phyloP scores from a whole-genome alignment of 495 filamentous ascomycete genomes.

The Stereocaulon alpinum region DNA sequence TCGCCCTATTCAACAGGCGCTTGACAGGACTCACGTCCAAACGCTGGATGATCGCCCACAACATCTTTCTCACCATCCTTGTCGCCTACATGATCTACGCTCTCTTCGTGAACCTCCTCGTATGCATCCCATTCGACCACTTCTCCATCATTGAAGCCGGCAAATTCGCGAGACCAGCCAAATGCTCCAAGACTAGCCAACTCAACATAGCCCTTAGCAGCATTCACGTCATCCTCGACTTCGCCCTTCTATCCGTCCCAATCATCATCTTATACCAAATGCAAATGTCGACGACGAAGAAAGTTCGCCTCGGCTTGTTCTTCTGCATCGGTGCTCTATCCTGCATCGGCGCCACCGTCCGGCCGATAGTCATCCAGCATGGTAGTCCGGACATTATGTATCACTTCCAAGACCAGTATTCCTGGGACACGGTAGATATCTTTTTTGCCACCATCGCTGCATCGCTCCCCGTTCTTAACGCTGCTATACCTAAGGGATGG shows the following conservation, averaged over 20 bases:
- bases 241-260: constrained; percentile 19
- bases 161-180: background rate
- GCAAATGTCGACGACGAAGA: constrained; percentile 14
- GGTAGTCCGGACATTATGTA: no score
- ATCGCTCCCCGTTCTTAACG: background rate
- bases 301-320: constrained; percentile 15
- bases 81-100: constrained; percentile 17
- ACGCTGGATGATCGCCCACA: constrained; percentile 19
- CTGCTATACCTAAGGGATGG: background rate
- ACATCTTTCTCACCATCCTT: constrained; percentile 17
- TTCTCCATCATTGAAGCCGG: constrained; percentile 11
- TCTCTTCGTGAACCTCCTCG: constrained; percentile 13
- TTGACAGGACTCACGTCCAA: constrained; percentile 21
- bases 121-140: constrained; percentile 13
- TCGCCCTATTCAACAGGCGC: constrained; percentile 22
- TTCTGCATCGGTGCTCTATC: constrained; percentile 20
- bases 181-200: constrained; percentile 9
- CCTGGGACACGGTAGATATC: background rate
- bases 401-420: no score
- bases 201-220: constrained; percentile 6
- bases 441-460: constrained; percentile 1
- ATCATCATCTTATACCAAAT: constrained; percentile 20
- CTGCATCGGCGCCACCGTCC: constrained; percentile 8
- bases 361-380: no score
- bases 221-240: constrained; percentile 22